phyloP scores from a whole-genome alignment of 2,329 filamentous ascomycete species.

The Venturia effusa region DNA sequence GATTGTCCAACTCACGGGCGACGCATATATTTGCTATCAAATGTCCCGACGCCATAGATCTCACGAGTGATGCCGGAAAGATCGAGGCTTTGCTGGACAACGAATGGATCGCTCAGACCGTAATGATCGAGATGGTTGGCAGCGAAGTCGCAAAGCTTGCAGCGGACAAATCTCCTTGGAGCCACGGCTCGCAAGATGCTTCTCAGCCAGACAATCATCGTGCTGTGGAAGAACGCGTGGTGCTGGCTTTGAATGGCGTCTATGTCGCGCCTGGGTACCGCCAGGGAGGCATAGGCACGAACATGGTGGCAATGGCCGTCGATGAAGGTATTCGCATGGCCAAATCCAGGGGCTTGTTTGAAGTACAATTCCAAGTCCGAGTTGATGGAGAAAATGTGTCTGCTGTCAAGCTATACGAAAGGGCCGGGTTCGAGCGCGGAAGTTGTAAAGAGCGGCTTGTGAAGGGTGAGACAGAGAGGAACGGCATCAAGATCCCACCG shows the following conservation, averaged over 20 bases:
- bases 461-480: not conserved
- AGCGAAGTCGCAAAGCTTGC: not conserved
- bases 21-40: constrained; percentile 17
- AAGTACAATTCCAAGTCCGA: constrained; percentile 2
- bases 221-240: not conserved
- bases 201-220: not conserved
- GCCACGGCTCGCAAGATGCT: not conserved
- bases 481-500: not conserved
- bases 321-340: not conserved
- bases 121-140: not conserved
- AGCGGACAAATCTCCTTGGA: not conserved
- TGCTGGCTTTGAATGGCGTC: constrained; percentile 10
- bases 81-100: constrained; percentile 3
- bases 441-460: not conserved
- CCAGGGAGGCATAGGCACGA: not conserved
- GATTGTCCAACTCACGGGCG: constrained; percentile 19
- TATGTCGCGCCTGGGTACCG: constrained; percentile 11
- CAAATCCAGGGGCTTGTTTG: not conserved
- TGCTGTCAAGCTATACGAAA: constrained; percentile 11
- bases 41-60: not conserved
- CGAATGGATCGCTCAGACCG: constrained; percentile 8
- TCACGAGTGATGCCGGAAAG: not conserved
- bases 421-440: constrained; percentile 13
- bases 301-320: not conserved
- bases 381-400: constrained; percentile 7